Evolutionary conservation across 306 rosid genomes (phyloP), one percentile per base, ranked within the genome.

Genomic region (Macrotyloma uniflorum): DNA sequence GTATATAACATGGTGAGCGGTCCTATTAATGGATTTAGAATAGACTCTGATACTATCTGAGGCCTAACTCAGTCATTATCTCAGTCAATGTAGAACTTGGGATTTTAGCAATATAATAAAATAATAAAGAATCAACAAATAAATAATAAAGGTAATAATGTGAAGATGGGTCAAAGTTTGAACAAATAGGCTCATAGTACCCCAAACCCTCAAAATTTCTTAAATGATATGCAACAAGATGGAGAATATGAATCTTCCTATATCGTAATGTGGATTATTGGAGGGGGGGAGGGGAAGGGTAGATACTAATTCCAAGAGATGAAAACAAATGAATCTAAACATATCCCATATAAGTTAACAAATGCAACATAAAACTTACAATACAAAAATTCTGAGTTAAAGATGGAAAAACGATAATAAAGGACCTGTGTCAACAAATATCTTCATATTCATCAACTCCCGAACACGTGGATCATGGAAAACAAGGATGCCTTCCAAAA

Each of bases 381-480:
- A 49, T 35, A 79, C 54, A 79, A 33, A 75, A 53, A 73, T 59
- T 49, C 8, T 10, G 8, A 70, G 11, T 18, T 70, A 49, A 42
- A 43, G 46, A 33, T 59, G 64, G 50, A 79, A 73, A 33, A 76
- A 43, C 54, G 77, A 73, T 40, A 85, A 67, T 79, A 83, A 90
- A 74, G 85, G 96, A 96, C 99, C 99, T 96, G 99, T 96, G 87
- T 96, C 99, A 14, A 96, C 99, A 91, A 96, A 96, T 86, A 96
- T 96, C 93, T 96, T 93, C 99, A 96, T 96, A 80, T 91, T 93
- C 98, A 93, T 90, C 91, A 93, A 81, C 81, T 88, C 98, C 75
- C 99, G 91, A 19, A 96, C 96, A 24, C 94, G 96, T 35, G 96
- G 96, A 81, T 96, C 99, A 75, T 93, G 99, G 87, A 96, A 96